phyloP scores from a whole-genome alignment of 2,329 filamentous ascomycete species.

The Diaporthe capsici region DNA sequence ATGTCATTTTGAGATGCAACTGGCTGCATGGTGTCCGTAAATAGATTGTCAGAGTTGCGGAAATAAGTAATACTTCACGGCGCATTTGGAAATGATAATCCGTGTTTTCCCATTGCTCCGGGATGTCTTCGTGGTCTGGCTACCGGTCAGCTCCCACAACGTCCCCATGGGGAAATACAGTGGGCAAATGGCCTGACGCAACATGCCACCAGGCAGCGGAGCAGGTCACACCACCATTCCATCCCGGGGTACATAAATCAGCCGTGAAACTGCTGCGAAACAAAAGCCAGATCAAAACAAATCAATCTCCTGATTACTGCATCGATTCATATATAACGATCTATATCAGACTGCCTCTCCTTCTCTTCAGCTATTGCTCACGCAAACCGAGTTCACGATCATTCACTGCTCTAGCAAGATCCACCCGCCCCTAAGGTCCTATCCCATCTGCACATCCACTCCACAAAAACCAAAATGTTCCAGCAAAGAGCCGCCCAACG shows the following conservation, averaged over 20 bases:
- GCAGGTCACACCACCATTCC: constrained; percentile 21
- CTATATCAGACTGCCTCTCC: neutral
- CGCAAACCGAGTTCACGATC: neutral
- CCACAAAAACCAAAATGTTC: constrained; percentile 27
- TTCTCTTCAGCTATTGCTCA: neutral
- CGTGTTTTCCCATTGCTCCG: constrained; percentile 22
- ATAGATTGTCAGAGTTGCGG: neutral
- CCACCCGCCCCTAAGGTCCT: neutral
- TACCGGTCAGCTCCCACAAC: constrained; percentile 1
- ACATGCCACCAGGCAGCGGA: constrained; percentile 12
- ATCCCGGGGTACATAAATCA: constrained; percentile 9
- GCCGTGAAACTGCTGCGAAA: constrained; percentile 19
- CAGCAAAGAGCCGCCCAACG: constrained; percentile 28
- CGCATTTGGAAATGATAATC: neutral
- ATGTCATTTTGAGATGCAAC: neutral
- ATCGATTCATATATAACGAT: neutral
- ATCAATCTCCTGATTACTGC: neutral
- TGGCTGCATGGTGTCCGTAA: neutral
- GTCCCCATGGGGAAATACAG: constrained; percentile 26
- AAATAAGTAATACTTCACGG: neutral
- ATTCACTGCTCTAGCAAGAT: neutral
- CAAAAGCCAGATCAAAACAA: neutral
- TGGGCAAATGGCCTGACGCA: constrained; percentile 24
- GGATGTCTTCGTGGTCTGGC: constrained; percentile 11
- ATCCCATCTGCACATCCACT: neutral